phyloP scores from a whole-genome alignment of 2,329 filamentous ascomycete species.

The Stachybotrys chlorohalonatus region DNA sequence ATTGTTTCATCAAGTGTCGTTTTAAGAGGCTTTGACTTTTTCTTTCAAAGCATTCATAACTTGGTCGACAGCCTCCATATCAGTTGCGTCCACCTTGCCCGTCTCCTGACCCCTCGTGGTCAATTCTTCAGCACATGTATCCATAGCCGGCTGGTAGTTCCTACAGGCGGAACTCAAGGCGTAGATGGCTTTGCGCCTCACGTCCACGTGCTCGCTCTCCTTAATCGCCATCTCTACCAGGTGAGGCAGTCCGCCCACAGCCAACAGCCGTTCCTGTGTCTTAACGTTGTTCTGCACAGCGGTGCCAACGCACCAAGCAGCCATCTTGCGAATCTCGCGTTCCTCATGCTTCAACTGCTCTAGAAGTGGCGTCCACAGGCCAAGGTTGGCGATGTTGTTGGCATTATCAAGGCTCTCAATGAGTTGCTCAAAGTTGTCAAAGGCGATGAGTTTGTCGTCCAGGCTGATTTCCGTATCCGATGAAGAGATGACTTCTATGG shows the following conservation, averaged over 20 bases:
- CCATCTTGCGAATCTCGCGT: constrained; percentile 67
- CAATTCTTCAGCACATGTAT: constrained; percentile 55
- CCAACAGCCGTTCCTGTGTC: constrained; percentile 63
- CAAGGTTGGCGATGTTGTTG: constrained; percentile 76
- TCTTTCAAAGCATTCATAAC: constrained; percentile 61
- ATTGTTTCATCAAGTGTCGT: neutral
- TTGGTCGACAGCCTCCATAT: constrained; percentile 80
- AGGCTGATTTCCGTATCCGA: constrained; percentile 52
- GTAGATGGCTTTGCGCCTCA: constrained; percentile 80
- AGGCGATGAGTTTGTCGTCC: constrained; percentile 71
- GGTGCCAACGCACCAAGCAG: constrained; percentile 90
- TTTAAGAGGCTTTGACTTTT: constrained; percentile 25
- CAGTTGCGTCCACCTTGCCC: constrained; percentile 62
- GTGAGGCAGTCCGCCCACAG: constrained; percentile 57
- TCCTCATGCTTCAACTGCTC: constrained; percentile 59
- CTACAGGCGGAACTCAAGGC: constrained; percentile 78
- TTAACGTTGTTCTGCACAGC: constrained; percentile 93
- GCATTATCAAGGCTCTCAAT: constrained; percentile 93
- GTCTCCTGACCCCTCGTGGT: constrained; percentile 44
- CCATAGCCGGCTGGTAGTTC: constrained; percentile 82
- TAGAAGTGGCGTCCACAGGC: constrained; percentile 75
- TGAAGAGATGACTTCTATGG: constrained; percentile 68
- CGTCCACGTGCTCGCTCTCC: constrained; percentile 49
- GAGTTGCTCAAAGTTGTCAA: constrained; percentile 91
- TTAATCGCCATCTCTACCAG: constrained; percentile 58